These are phyloP conservation scores for Primulina eburnea DNA, from an alignment of 257 asterid species.

Conservation along the genomic window DNA sequence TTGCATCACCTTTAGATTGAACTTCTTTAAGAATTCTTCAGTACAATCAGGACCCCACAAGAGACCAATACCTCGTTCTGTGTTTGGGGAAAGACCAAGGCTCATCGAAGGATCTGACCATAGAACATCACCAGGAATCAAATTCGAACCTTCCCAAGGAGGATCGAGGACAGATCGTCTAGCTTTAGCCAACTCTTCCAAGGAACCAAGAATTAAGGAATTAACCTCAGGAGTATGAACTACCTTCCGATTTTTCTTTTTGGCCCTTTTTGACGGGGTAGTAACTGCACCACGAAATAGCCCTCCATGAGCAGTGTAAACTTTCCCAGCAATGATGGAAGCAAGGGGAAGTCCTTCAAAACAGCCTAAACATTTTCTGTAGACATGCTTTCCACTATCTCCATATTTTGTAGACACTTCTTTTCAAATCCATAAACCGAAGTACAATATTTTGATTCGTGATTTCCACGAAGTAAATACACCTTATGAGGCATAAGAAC, in stretches of 20 bases:
- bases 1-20: constrained; percentile 60
- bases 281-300: constrained; percentile 69
- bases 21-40: constrained; percentile 78
- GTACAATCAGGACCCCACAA: constrained; percentile 98
- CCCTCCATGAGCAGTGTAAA: constrained; percentile 97
- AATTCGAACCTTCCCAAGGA: constrained; percentile 92
- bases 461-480: constrained; percentile 92
- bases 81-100: constrained; percentile 86
- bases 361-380: constrained; percentile 93
- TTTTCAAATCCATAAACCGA: constrained; percentile 94
- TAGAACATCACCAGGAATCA: constrained; percentile 95
- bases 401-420: constrained; percentile 82
- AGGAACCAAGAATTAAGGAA: constrained; percentile 69
- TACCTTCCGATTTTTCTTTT: constrained; percentile 76
- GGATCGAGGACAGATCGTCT: constrained; percentile 98
- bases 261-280: constrained; percentile 75
- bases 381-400: constrained; percentile 85
- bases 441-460: constrained; percentile 94
- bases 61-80: constrained; percentile 93
- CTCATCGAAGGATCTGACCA: constrained; percentile 96
- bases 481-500: constrained; percentile 84
- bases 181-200: constrained; percentile 87
- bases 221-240: constrained; percentile 45
- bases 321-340: constrained; percentile 72
- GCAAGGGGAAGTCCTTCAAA: constrained; percentile 99